Percentiles rank a stretch among this genome's conserved stretches.
Evolutionary conservation across 192 early-diverging fungal genomes (phyloP).

Genomic region (Pilaira anomala): DNA sequence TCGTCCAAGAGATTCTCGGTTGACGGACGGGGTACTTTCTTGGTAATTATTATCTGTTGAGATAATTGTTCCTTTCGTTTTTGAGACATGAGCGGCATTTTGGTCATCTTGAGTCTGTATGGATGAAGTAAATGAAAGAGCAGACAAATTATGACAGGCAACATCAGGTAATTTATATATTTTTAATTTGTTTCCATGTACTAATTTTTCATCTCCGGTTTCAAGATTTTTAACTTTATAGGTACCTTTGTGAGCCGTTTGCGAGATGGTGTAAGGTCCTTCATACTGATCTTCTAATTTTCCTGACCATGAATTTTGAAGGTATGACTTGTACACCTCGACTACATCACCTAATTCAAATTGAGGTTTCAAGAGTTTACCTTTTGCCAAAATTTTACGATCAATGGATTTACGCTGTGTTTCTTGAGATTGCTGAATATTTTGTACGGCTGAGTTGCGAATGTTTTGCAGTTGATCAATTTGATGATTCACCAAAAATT

Average conservation of each 20-base stretch:
- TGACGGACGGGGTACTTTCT: no score
- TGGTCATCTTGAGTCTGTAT: no score
- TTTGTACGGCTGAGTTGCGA: not conserved
- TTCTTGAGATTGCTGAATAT: not conserved
- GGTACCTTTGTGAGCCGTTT: not conserved
- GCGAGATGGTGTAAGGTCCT: not conserved
- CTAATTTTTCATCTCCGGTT: not conserved
- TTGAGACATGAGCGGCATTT: no score
- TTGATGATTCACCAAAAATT: not conserved
- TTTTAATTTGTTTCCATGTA: not conserved
- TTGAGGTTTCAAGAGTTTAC: not conserved
- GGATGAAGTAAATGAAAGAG: no score
- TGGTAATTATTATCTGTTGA: no score
- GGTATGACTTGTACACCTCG: not conserved
- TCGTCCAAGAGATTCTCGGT: no score
- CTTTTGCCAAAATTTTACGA: not conserved
- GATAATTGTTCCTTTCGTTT: no score
- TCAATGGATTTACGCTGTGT: not conserved
- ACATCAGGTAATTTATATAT: not conserved
- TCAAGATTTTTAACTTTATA: not conserved
- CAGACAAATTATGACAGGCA: no score
- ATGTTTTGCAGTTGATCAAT: not conserved
- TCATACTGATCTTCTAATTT: not conserved
- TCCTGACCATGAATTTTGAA: not conserved
- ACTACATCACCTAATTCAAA: not conserved